Percentiles rank a stretch among this genome's conserved stretches.
phyloP scores from a whole-genome alignment of 2,329 filamentous ascomycete species.

The Trichoderma harzianum region DNA sequence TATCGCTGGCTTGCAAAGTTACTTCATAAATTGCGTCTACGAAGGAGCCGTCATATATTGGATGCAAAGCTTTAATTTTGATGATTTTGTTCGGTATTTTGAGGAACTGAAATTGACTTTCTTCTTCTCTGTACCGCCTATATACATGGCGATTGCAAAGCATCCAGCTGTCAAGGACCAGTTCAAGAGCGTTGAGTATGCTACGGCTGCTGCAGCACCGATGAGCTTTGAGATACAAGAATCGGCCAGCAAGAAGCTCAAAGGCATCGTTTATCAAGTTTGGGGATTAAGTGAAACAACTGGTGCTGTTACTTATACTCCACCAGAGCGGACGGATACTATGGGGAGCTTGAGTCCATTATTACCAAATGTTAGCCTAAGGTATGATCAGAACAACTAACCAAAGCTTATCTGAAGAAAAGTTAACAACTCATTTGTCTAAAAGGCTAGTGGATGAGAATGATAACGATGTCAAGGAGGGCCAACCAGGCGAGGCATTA shows the following conservation, averaged over 20 bases:
- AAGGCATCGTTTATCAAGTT: conserved; percentile 47
- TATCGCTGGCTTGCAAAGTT: conserved; percentile 45
- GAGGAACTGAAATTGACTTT: conserved; percentile 48
- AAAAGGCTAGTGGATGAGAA: conserved; percentile 40
- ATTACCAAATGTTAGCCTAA: conserved; percentile 29
- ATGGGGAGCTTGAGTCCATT: conserved; percentile 44
- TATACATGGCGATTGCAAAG: conserved; percentile 59
- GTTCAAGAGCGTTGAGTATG: conserved; percentile 47
- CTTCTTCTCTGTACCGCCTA: conserved; percentile 59
- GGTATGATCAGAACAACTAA: conserved; percentile 21
- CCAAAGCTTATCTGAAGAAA: not conserved
- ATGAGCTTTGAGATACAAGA: conserved; percentile 52
- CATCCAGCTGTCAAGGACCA: conserved; percentile 53
- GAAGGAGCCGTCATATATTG: conserved; percentile 53
- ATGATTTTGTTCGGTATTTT: conserved; percentile 51
- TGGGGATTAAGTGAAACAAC: conserved; percentile 59
- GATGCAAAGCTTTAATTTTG: conserved; percentile 60
- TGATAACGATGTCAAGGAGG: conserved; percentile 37
- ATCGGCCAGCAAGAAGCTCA: conserved; percentile 48
- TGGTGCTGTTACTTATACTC: conserved; percentile 45
- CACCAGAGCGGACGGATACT: conserved; percentile 38
- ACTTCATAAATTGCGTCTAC: conserved; percentile 40
- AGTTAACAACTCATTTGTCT: not conserved
- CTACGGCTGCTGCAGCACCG: conserved; percentile 53
- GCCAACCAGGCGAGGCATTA: conserved; percentile 58